Evolutionary conservation across 140 eudicot species (phyloP).

Genomic region (Oenanthe javanica): DNA sequence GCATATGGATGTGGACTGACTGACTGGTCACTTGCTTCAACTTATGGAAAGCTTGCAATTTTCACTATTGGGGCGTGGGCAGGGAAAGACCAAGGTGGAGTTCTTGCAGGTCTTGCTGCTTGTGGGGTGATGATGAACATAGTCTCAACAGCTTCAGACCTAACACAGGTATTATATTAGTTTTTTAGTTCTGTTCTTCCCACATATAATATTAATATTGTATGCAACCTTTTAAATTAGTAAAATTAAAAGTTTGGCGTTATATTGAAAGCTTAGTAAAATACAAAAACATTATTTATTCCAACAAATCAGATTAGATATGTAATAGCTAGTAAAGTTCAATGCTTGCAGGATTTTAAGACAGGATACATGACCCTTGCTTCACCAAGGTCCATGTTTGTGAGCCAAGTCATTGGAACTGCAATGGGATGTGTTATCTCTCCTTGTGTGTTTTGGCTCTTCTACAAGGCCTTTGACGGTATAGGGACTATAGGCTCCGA

Average conservation of each 20-base stretch:
- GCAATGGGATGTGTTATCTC: slow-evolving; percentile 17
- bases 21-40: slow-evolving; percentile 19
- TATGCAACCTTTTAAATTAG: background rate
- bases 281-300: background rate
- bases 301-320: background rate
- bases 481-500: background rate
- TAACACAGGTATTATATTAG: background rate
- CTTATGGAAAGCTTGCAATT: slow-evolving; percentile 16
- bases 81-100: slow-evolving; percentile 12
- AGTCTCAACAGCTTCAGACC: slow-evolving; percentile 15
- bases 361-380: slow-evolving; percentile 20
- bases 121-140: slow-evolving; percentile 22
- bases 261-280: background rate
- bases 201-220: background rate
- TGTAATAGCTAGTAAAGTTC: background rate
- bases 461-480: slow-evolving; percentile 10
- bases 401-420: slow-evolving; percentile 13
- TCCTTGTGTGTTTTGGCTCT: slow-evolving; percentile 17
- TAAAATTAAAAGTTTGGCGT: background rate
- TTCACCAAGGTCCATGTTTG: slow-evolving; percentile 18
- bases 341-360: slow-evolving; percentile 7
- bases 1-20: slow-evolving; percentile 18
- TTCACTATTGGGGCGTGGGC: slow-evolving; percentile 15
- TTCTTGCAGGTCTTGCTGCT: slow-evolving; percentile 15
- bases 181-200: background rate